Evolutionary conservation across 1,139 yeast species (phyloP), one percentile per base, ranked within the genome.

Genomic region (Lodderomyces theae): DNA sequence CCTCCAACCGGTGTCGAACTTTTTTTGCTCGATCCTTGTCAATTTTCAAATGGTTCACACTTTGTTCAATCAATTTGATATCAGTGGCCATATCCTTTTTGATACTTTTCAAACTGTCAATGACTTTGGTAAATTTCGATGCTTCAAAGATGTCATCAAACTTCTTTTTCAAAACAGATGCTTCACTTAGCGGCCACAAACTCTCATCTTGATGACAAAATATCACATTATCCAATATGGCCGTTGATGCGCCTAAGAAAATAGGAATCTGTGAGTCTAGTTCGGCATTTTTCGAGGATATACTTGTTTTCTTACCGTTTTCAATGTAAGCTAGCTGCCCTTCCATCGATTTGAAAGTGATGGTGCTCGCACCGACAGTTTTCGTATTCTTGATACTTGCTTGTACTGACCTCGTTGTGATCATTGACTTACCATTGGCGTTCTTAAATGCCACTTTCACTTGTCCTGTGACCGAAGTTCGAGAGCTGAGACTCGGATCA

Each of bases 191-290:
- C 1, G 99, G 99, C 99, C 99, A 94, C 31, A 88, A 64, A 54
- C 94, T 84, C 46, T 94, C 99, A 56, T 94, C 99, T 60, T 94
- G 99, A 57, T 94, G 99, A 56, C 98, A 92, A 60, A 94, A 94
- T 2, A 92, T 83, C 35, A 94, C 98, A 59, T 89, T 87, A 51
- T 92, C 96, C 37, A 94, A 64, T 40, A 94, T 80, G 0, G 97
- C 88, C 42, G 80, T 78, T 0, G 96, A 85, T 0, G 90, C 96
- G 4, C 98, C 98, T 42, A 94, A 67, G 50, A 82, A 82, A 12
- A 75, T 68, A 1, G 97, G 97, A 38, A 92, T 82, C 43, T 85
- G 86, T 2, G 75, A 65, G 55, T 92, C 97, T 41, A 94, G 71
- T 50, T 92, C 98, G 1, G 88, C 82, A 47, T 90, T 84, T 50